Base-by-base conservation (phyloP, 2,329 filamentous ascomycete species). In the Talaromyces verruculosus region DNA sequence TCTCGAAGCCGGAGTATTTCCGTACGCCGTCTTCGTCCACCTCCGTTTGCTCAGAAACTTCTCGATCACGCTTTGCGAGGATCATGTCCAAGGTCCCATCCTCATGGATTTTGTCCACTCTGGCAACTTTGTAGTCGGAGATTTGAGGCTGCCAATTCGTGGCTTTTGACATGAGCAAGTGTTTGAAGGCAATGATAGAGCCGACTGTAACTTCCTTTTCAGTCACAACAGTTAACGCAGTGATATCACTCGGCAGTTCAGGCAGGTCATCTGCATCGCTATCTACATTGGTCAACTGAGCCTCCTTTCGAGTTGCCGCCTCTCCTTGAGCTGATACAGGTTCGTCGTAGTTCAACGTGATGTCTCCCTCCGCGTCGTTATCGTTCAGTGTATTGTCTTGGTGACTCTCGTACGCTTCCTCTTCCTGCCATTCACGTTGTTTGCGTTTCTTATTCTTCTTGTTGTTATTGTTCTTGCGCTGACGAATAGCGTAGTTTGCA, bases 1-100 rank as follows among this genome's bases (percentile, higher is more conserved):
- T 88, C 71, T 96, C 92, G 69, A 96, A 95, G 66, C 88, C 91
- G 68, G 85, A 88, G 71, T 94, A 96, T 10, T 92, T 78, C 10
- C 92, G 85, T 68, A 90, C 83, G 0, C 92, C 92, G 0, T 90
- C 89, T 45, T 84, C 78, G 11, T 94, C 88, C 69, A 88, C 88
- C 33, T 19, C 33, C 19, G 79, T 75, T 71, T 85, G 89, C 68
- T 88, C 75, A 37, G 53, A 66, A 63, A 85, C 83, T 5, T 83
- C 77, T 58, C 89, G 81, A 72, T 96, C 91, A 33, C 91, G 85
- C 68, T 84, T 84, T 2, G 92, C 91, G 2, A 96, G 83, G 11
- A 84, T 81, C 4, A 96, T 79, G 25, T 84, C 80, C 17, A 96
- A 74, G 0, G 74, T 79, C 3, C 79, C 83, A 59, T 86, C 82